These are phyloP conservation scores for Solidago caesia DNA, from an alignment of 129 eudicot genomes.

Conservation along the genomic window DNA sequence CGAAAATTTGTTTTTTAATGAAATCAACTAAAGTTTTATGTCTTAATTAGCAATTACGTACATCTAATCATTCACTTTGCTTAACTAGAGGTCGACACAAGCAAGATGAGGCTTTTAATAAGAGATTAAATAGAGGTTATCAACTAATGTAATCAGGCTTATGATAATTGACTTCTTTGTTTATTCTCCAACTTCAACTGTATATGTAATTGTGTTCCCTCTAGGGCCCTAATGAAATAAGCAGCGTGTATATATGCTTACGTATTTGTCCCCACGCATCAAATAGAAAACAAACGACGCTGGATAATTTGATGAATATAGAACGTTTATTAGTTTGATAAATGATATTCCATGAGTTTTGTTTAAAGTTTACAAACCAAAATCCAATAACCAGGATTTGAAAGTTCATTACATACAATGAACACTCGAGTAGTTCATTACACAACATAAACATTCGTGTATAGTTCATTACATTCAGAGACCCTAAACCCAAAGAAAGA, in stretches of 20 bases:
- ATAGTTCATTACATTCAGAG: too few species aligned
- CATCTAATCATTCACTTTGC: conserved; percentile 9
- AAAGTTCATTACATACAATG: too few species aligned
- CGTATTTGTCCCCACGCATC: conserved; percentile 19
- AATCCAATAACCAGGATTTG: too few species aligned
- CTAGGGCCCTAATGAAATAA: conserved; percentile 14
- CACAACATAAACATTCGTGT: too few species aligned
- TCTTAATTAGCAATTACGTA: neutral
- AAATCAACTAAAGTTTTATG: too few species aligned
- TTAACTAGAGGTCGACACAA: conserved; percentile 10
- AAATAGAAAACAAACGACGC: neutral
- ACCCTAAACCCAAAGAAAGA: too few species aligned
- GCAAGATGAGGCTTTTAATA: neutral
- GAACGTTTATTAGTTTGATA: too few species aligned
- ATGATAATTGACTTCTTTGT: conserved; percentile 14
- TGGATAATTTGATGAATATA: too few species aligned
- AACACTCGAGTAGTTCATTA: too few species aligned
- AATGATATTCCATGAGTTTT: too few species aligned
- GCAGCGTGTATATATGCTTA: conserved; percentile 24
- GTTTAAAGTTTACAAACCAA: too few species aligned
- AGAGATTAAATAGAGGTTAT: neutral
- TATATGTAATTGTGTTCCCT: neutral
- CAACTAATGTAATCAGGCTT: conserved; percentile 30
- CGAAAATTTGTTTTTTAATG: too few species aligned
- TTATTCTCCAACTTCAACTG: conserved; percentile 5